These are phyloP conservation scores for Lanmaoa pseudosensibilis DNA, from an alignment of 768 basidiomycete species.

Conservation along the genomic window DNA sequence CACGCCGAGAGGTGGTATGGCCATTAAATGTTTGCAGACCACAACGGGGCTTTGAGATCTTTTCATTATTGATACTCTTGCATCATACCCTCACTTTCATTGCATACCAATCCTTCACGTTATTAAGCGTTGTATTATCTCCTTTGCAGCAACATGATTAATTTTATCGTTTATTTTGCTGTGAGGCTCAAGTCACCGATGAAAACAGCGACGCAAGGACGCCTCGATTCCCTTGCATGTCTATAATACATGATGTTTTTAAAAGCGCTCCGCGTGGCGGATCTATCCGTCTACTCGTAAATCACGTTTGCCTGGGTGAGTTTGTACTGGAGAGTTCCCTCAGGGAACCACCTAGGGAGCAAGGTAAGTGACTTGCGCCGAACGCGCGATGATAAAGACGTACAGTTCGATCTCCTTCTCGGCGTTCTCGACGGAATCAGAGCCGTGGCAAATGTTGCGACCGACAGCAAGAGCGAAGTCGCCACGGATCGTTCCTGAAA, in stretches of 20 bases:
- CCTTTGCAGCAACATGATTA: background rate
- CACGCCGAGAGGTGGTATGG: constrained; percentile 28
- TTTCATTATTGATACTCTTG: constrained; percentile 11
- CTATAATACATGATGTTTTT: constrained; percentile 22
- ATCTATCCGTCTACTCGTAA: constrained; percentile 59
- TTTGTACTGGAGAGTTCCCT: constrained; percentile 73
- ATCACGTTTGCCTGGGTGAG: constrained; percentile 68
- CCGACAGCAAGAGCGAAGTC: constrained; percentile 94
- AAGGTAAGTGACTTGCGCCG: constrained; percentile 4
- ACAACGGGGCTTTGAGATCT: constrained; percentile 5
- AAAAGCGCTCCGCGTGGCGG: background rate
- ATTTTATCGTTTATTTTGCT: background rate
- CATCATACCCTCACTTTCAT: constrained; percentile 28
- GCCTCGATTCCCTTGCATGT: background rate
- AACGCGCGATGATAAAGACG: constrained; percentile 31
- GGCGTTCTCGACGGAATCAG: constrained; percentile 83
- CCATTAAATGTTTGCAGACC: background rate
- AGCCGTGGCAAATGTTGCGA: constrained; percentile 92
- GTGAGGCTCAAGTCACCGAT: background rate
- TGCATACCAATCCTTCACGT: constrained; percentile 20
- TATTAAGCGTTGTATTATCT: constrained; percentile 7
- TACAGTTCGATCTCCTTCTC: constrained; percentile 95
- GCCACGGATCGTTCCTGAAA: constrained; percentile 89
- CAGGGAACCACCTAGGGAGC: constrained; percentile 81
- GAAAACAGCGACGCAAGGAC: background rate